Conservation (phyloP, 2,329 filamentous ascomycete genomes). For the Aspergillus fumigatus region DNA sequence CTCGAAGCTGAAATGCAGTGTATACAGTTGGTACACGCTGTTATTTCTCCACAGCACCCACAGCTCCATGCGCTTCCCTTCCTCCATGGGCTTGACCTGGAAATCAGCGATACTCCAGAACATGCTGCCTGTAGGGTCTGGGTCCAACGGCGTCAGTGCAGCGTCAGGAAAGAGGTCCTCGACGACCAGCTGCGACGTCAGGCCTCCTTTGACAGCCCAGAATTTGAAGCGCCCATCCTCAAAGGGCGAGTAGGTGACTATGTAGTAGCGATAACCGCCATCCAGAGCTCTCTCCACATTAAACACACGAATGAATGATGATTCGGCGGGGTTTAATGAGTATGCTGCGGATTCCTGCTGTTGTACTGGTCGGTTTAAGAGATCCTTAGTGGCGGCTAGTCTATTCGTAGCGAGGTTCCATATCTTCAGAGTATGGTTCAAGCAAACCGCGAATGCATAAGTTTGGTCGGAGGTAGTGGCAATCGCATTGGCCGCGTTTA, state of each 20-base stretch:
- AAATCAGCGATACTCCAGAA: slow-evolving; percentile 81
- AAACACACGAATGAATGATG: slow-evolving; percentile 70
- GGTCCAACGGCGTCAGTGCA: slow-evolving; percentile 61
- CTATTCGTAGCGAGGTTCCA: slow-evolving; percentile 85
- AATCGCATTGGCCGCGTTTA: slow-evolving; percentile 42
- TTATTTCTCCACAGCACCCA: slow-evolving; percentile 87
- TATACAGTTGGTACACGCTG: slow-evolving; percentile 69
- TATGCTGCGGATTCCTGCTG: slow-evolving; percentile 68
- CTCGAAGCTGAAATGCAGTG: slow-evolving; percentile 66
- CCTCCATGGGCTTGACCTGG: slow-evolving; percentile 52
- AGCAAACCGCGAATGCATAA: slow-evolving; percentile 69
- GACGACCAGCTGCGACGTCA: slow-evolving; percentile 55
- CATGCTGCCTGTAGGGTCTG: slow-evolving; percentile 60
- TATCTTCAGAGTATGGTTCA: slow-evolving; percentile 83
- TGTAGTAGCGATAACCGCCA: slow-evolving; percentile 50
- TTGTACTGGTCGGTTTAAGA: slow-evolving; percentile 64
- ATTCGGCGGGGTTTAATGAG: slow-evolving; percentile 72
- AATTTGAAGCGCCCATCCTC: slow-evolving; percentile 91
- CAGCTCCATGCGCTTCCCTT: slow-evolving; percentile 55
- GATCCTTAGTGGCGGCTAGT: slow-evolving; percentile 70
- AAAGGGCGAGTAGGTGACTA: slow-evolving; percentile 83
- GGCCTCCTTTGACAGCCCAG: slow-evolving; percentile 69
- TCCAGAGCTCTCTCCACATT: slow-evolving; percentile 49
- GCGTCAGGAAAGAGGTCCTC: slow-evolving; percentile 65
- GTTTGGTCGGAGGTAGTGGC: slow-evolving; percentile 43